Percentiles rank a stretch among this genome's conserved stretches.
Evolutionary conservation across 805 yeast genomes (phyloP).

Genomic region (Hanseniaspora lindneri): DNA sequence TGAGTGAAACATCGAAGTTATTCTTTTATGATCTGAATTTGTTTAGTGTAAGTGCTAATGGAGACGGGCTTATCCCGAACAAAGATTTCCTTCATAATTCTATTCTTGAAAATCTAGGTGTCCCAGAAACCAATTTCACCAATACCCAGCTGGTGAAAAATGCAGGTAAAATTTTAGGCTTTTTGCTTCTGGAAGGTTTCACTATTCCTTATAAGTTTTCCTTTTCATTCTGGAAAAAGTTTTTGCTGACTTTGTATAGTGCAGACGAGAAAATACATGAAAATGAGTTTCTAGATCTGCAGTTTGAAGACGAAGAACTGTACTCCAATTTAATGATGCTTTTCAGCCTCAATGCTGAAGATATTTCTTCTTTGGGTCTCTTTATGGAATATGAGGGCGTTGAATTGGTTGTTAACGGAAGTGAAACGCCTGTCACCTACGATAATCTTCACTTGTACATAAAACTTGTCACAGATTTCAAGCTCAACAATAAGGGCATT

Average conservation of each 20-base stretch:
- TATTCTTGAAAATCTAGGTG: neutral
- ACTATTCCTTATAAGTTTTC: constrained; percentile 8
- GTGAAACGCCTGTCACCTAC: constrained; percentile 41
- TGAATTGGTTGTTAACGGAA: constrained; percentile 43
- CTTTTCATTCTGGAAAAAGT: constrained; percentile 3
- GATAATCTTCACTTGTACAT: constrained; percentile 60
- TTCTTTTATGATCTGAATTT: constrained; percentile 2
- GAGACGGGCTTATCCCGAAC: neutral
- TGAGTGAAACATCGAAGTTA: neutral
- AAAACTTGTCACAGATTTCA: constrained; percentile 65
- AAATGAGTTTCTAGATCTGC: neutral
- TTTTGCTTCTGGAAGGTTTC: neutral
- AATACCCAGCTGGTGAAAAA: neutral
- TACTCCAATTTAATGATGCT: constrained; percentile 35
- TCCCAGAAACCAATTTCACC: neutral
- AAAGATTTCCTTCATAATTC: neutral
- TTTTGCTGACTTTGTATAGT: neutral
- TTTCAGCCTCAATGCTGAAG: constrained; percentile 33
- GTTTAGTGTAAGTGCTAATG: neutral
- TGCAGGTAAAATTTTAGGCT: constrained; percentile 11
- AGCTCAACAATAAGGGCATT: constrained; percentile 47
- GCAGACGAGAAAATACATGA: neutral
- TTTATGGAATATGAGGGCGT: constrained; percentile 51
- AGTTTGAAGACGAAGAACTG: constrained; percentile 12
- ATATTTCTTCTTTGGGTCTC: constrained; percentile 44